Evolutionary conservation across 2,329 filamentous ascomycete genomes (phyloP).

Genomic region (Fusarium denticulatum): DNA sequence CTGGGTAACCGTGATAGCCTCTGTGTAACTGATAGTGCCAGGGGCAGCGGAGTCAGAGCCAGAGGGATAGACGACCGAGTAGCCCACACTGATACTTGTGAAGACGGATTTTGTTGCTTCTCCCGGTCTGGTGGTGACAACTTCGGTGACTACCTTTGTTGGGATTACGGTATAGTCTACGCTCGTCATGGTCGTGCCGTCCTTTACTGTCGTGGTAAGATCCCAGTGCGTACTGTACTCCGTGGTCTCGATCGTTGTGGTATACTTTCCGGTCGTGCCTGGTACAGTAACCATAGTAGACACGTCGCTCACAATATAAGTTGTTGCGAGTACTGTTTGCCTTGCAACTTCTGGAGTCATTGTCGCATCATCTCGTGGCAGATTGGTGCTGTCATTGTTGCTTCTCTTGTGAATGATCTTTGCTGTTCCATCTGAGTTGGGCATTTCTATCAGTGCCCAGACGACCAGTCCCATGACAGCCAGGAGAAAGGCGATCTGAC

Average conservation of each 20-base stretch:
- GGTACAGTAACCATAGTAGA: constrained; percentile 31
- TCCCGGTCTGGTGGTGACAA: constrained; percentile 12
- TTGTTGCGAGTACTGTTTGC: constrained; percentile 21
- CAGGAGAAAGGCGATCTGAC: constrained; percentile 29
- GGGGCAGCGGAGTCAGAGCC: background rate
- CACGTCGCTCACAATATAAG: constrained; percentile 22
- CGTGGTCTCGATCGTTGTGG: constrained; percentile 26
- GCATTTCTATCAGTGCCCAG: constrained; percentile 39
- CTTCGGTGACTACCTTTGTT: constrained; percentile 23
- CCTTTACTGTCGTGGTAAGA: constrained; percentile 21
- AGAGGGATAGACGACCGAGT: constrained; percentile 9
- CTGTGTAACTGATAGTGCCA: constrained; percentile 1
- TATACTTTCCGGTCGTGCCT: constrained; percentile 37
- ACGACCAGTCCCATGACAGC: constrained; percentile 36
- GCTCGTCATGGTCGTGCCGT: constrained; percentile 12
- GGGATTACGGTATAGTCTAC: constrained; percentile 9
- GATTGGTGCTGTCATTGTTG: background rate
- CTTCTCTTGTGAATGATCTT: constrained; percentile 31
- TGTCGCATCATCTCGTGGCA: background rate
- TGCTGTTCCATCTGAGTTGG: constrained; percentile 37
- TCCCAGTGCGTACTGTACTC: constrained; percentile 15
- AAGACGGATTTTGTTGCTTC: constrained; percentile 1
- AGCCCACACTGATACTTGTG: constrained; percentile 16
- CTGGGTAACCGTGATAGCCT: constrained; percentile 12
- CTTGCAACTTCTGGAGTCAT: background rate